Percentiles rank a stretch among this genome's conserved stretches.
phyloP scores from a whole-genome alignment of 2,329 filamentous ascomycete genomes.

The Monosporascus sp. region DNA sequence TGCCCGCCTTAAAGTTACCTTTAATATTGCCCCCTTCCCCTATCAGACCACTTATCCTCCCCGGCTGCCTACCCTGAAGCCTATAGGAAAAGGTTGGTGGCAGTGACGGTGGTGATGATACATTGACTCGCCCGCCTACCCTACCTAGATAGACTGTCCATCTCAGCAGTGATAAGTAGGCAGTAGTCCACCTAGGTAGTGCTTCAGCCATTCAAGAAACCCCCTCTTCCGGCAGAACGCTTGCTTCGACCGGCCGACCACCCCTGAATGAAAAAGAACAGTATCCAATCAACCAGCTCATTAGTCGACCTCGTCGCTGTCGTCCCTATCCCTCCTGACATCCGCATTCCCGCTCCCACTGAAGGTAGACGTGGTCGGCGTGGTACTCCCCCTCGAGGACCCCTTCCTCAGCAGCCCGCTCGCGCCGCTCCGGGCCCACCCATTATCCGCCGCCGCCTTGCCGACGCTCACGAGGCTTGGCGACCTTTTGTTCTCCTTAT shows the following conservation, averaged over 20 bases:
- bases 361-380: background rate
- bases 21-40: no score
- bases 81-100: no score
- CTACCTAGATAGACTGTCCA: no score
- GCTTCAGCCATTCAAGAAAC: no score
- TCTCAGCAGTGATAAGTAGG: no score
- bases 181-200: no score
- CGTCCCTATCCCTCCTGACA: background rate
- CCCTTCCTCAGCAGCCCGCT: slow-evolving; percentile 27
- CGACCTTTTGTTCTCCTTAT: slow-evolving; percentile 40
- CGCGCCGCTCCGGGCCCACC: slow-evolving; percentile 30
- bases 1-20: no score
- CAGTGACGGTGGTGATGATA: no score
- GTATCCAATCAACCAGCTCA: background rate
- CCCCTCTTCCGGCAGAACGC: slow-evolving; percentile 21
- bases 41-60: no score
- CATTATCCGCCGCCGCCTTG: background rate
- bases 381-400: slow-evolving; percentile 9
- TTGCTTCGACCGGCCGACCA: background rate
- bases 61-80: no score
- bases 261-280: no score
- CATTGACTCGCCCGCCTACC: no score
- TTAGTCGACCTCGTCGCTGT: slow-evolving; percentile 12
- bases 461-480: slow-evolving; percentile 38
- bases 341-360: background rate